phyloP scores from a whole-genome alignment of 2,329 filamentous ascomycete genomes.

The Penicillium sp. region DNA sequence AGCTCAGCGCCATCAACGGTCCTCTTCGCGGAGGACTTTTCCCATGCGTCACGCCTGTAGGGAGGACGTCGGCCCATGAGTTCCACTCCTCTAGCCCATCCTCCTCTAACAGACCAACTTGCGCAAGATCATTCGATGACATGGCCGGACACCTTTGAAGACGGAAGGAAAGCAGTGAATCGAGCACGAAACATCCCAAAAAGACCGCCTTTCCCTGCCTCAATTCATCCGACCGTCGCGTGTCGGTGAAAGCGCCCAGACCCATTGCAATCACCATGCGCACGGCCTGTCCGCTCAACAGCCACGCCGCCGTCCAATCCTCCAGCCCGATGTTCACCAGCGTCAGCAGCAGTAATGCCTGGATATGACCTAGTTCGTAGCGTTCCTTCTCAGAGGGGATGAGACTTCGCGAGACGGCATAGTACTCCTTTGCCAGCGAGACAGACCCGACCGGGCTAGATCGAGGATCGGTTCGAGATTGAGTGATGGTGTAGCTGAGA shows the following conservation, averaged over 20 bases:
- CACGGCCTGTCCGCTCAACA: slow-evolving; percentile 57
- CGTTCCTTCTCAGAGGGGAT: slow-evolving; percentile 46
- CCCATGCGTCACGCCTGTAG: slow-evolving; percentile 31
- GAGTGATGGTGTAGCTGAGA: slow-evolving; percentile 46
- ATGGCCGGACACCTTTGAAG: slow-evolving; percentile 53
- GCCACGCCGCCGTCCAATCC: slow-evolving; percentile 56
- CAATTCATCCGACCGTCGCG: slow-evolving; percentile 35
- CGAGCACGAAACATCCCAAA: slow-evolving; percentile 59
- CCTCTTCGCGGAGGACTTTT: slow-evolving; percentile 38
- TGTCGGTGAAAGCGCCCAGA: slow-evolving; percentile 32
- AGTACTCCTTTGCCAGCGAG: slow-evolving; percentile 39
- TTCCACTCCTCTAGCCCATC: slow-evolving; percentile 76
- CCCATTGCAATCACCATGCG: slow-evolving; percentile 51
- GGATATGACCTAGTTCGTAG: slow-evolving; percentile 48
- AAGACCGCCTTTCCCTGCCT: slow-evolving; percentile 49
- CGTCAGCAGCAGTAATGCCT: slow-evolving; percentile 51
- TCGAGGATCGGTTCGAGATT: slow-evolving; percentile 27
- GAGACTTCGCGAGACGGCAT: slow-evolving; percentile 38
- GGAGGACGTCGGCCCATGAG: slow-evolving; percentile 63
- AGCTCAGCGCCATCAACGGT: slow-evolving; percentile 54
- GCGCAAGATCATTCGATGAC: slow-evolving; percentile 50
- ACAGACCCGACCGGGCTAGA: slow-evolving; percentile 22
- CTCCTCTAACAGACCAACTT: slow-evolving; percentile 61
- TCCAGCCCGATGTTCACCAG: slow-evolving; percentile 55
- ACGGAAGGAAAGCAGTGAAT: slow-evolving; percentile 56